Evolutionary conservation across 2,329 filamentous ascomycete genomes (phyloP).

Genomic region (Exophiala bonariae): DNA sequence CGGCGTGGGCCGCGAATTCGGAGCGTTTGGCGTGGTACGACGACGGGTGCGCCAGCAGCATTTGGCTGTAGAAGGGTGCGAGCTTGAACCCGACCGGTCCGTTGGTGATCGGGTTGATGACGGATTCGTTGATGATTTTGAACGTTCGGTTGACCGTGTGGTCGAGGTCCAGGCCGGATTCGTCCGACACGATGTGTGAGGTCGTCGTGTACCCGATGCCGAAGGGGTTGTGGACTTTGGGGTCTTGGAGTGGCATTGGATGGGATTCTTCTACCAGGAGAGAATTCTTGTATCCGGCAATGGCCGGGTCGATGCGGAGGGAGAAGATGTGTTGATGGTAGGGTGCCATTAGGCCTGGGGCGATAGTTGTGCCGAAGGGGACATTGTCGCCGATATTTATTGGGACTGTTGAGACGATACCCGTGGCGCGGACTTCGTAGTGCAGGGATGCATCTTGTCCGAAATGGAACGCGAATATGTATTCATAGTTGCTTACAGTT

Average conservation of each 20-base stretch:
- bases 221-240: conserved; percentile 50
- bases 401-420: conserved; percentile 45
- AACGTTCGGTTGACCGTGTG: conserved; percentile 49
- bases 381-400: conserved; percentile 37
- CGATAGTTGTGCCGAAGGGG: conserved; percentile 41
- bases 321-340: conserved; percentile 48
- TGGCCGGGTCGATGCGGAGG: conserved; percentile 45
- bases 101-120: conserved; percentile 55
- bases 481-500: conserved; percentile 47
- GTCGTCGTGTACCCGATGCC: conserved; percentile 52
- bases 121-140: conserved; percentile 58
- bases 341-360: conserved; percentile 43
- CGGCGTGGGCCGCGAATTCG: conserved; percentile 56
- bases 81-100: conserved; percentile 59
- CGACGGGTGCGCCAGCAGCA: conserved; percentile 54
- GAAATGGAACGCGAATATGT: conserved; percentile 46
- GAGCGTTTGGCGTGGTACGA: conserved; percentile 54
- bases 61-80: conserved; percentile 56
- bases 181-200: conserved; percentile 47
- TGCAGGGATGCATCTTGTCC: conserved; percentile 41
- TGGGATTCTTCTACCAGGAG: conserved; percentile 57
- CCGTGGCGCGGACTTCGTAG: conserved; percentile 46
- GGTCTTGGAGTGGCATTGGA: conserved; percentile 57
- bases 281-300: conserved; percentile 40
- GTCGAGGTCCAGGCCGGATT: conserved; percentile 51